These are phyloP conservation scores for Chrysoporthe deuterocubensis DNA, from an alignment of 2,329 filamentous ascomycete species.

Conservation along the genomic window DNA sequence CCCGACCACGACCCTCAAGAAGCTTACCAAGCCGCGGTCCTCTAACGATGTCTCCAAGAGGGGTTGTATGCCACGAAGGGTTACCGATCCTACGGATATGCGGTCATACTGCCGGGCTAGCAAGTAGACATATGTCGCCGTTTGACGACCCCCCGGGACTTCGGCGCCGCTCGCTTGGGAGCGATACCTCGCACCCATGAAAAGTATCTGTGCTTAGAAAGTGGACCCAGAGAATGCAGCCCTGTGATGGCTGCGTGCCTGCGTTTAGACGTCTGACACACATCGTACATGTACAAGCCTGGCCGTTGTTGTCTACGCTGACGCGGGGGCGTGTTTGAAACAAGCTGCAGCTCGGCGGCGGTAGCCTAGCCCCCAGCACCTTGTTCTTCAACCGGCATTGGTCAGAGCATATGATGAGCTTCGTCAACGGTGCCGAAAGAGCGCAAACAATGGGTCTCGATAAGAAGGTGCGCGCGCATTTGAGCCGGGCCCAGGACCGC, in stretches of 20 bases:
- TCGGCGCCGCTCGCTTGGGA: too few relatives aligned
- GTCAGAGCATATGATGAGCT: background rate
- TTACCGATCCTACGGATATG: background rate
- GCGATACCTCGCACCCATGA: background rate
- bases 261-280: conserved; percentile 29
- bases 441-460: background rate
- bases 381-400: background rate
- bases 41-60: background rate
- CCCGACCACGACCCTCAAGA: background rate
- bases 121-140: conserved; percentile 10
- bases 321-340: conserved; percentile 13
- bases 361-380: conserved; percentile 7
- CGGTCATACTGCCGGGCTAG: background rate
- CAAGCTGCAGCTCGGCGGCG: background rate
- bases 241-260: conserved; percentile 24
- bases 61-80: background rate
- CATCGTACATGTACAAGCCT: conserved; percentile 25
- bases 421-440: background rate
- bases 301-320: background rate
- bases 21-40: conserved; percentile 15
- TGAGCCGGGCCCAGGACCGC: background rate
- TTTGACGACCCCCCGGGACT: background rate
- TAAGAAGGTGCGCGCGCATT: background rate
- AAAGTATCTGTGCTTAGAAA: background rate
- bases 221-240: conserved; percentile 12